Percentiles rank a stretch among this genome's conserved stretches.
These are phyloP conservation scores for Podosphaera xanthii DNA, from an alignment of 2,329 filamentous ascomycete species.

Conservation along the genomic window DNA sequence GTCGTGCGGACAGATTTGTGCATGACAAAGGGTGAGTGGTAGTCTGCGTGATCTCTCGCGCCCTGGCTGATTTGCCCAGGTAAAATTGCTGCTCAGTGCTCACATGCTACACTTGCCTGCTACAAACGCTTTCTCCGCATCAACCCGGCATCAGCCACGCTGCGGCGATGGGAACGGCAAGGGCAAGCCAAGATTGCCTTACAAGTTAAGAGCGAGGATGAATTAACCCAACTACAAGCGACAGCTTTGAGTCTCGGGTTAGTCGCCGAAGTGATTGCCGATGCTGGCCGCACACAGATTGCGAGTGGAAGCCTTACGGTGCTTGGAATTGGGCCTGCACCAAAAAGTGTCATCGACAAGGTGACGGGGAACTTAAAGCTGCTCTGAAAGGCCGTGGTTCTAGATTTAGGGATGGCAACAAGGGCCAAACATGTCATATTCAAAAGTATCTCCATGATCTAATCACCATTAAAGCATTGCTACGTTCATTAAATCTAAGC, in stretches of 20 bases:
- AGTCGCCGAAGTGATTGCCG: conserved; percentile 73
- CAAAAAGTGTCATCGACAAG: conserved; percentile 66
- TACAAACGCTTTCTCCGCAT: conserved; percentile 58
- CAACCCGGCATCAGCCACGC: conserved; percentile 32
- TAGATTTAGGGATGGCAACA: too few relatives aligned
- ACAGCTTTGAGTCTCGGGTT: conserved; percentile 65
- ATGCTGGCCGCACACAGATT: conserved; percentile 95
- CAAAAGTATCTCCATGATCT: too few relatives aligned
- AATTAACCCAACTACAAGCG: conserved; percentile 49
- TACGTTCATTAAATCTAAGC: too few relatives aligned
- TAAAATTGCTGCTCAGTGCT: conserved; percentile 91
- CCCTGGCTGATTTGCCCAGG: conserved; percentile 26
- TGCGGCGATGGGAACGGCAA: conserved; percentile 62
- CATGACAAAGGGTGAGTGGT: conserved; percentile 70
- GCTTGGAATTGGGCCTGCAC: conserved; percentile 59
- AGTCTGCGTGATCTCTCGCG: neutral
- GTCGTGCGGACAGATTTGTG: conserved; percentile 85
- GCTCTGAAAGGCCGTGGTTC: conserved; percentile 25
- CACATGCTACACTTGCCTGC: conserved; percentile 89
- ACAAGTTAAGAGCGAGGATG: conserved; percentile 70
- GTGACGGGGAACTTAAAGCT: conserved; percentile 73
- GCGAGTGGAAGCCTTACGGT: conserved; percentile 82
- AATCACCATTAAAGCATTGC: too few relatives aligned
- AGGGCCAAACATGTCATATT: too few relatives aligned
- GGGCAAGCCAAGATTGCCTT: conserved; percentile 90